Base-by-base conservation (phyloP, 2,329 filamentous ascomycete species). In the Penicillium freii region DNA sequence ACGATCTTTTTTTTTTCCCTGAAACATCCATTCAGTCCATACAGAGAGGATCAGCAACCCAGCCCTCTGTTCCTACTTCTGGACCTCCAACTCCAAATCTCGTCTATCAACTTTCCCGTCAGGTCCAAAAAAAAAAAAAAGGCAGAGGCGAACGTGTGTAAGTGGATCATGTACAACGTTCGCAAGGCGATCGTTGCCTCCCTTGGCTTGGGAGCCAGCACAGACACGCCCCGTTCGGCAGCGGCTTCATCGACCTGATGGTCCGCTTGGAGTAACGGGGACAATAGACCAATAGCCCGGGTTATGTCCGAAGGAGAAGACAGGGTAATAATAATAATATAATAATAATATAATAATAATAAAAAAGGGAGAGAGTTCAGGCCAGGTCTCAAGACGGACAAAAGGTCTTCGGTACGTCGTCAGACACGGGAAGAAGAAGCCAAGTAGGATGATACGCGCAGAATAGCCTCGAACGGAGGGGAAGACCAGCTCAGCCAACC, bases 41-140 rank as follows among this genome's bases (percentile, higher is more conserved):
- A n/a, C n/a, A 51, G 36, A n/a, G 31, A 46, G 29, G 62, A 64
- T 64, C 61, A 62, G 52, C 58, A 50, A 54, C 50, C 38, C 40
- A 54, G 51, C 45, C 33, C 44, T 59, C 40, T 47, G 23, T 49
- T 39, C 23, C 17, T 29, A 39, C 27, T 29, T 21, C 21, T 9
- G 23, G 23, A 4, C 23, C 23, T 23, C 23, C 23, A 5, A 23
- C 21, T 52, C 33, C 33, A n/a, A 45, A 27, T 45, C 31, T 45
- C n/a, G 21, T 52, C 23, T 27, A 21, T 47, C 42, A 39, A 36
- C 42, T 47, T 38, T 31, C 11, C 21, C 1, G 1, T 13, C 19
- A 39, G 47, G 47, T n/a, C n/a, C 31, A 45, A 51, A 5, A 11
- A n/a, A 27, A 44, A 15, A 8, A 23, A 52, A 51, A 1, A 27